A percentile compares a stretch with the other conserved stretches of the same genome.
Conservation (phyloP, 192 early-diverging fungal species). For the Coemansia sp. region DNA sequence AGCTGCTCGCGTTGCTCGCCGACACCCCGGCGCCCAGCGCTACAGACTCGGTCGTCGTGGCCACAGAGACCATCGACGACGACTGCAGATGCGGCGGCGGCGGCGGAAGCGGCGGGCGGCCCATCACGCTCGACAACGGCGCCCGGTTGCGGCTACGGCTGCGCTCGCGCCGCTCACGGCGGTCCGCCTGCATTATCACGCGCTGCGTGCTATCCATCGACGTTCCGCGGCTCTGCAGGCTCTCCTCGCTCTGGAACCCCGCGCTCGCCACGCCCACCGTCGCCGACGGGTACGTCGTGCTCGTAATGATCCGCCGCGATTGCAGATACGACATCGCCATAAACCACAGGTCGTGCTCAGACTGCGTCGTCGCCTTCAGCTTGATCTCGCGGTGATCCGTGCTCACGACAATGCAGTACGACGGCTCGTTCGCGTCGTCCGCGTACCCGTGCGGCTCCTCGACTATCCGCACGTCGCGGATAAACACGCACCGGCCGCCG, state of each 20-base stretch:
- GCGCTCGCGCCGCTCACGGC: constrained; percentile 30
- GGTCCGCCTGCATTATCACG: constrained; percentile 34
- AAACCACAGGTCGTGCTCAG: constrained; percentile 72
- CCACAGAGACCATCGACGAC: constrained; percentile 8
- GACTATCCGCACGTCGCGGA: constrained; percentile 59
- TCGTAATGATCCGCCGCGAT: constrained; percentile 50
- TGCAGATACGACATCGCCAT: constrained; percentile 57
- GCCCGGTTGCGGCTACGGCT: constrained; percentile 39
- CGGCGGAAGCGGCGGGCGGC: constrained; percentile 12
- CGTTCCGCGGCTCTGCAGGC: constrained; percentile 32
- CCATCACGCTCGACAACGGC: neutral
- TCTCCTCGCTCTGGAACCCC: constrained; percentile 31
- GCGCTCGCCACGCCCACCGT: neutral
- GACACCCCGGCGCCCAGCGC: neutral
- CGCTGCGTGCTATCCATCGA: constrained; percentile 32
- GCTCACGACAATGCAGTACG: constrained; percentile 61
- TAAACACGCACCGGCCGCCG: constrained; percentile 59
- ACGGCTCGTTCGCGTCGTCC: constrained; percentile 42
- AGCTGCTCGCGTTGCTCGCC: neutral
- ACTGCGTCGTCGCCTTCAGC: constrained; percentile 63
- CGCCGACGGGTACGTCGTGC: constrained; percentile 33
- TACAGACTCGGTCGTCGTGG: neutral
- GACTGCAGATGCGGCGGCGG: neutral
- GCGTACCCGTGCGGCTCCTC: constrained; percentile 37
- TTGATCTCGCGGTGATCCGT: constrained; percentile 73